These are phyloP conservation scores for Xylariaceae sp. DNA, from an alignment of 2,329 filamentous ascomycete species.

Conservation along the genomic window DNA sequence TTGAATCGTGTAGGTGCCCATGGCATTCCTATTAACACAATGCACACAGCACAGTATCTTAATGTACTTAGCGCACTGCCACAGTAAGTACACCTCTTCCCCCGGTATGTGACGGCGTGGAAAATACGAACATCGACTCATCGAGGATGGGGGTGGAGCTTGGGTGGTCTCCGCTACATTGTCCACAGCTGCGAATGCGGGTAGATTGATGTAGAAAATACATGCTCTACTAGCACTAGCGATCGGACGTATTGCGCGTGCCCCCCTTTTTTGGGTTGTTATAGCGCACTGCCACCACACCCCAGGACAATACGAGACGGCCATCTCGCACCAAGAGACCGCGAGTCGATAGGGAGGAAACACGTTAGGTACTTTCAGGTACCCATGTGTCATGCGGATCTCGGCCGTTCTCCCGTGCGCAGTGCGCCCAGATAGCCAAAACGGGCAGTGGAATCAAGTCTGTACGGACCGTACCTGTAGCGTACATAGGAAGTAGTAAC, in stretches of 20 bases:
- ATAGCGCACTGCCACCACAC: slow-evolving; percentile 22
- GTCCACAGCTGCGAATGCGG: not conserved
- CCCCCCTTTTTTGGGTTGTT: slow-evolving; percentile 5
- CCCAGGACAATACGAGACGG: slow-evolving; percentile 17
- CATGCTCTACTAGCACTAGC: too few relatives aligned
- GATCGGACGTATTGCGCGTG: too few relatives aligned
- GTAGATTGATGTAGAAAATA: not conserved
- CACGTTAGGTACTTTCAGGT: not conserved
- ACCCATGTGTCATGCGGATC: not conserved
- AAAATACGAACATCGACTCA: not conserved
- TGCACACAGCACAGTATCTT: too few relatives aligned
- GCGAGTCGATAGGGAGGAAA: not conserved
- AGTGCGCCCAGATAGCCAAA: not conserved
- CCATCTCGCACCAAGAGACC: slow-evolving; percentile 5
- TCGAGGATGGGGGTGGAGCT: not conserved
- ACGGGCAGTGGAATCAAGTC: not conserved
- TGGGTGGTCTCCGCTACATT: not conserved
- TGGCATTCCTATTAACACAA: too few relatives aligned
- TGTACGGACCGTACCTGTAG: too few relatives aligned
- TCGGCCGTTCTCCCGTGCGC: not conserved
- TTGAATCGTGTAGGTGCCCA: too few relatives aligned
- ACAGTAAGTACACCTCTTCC: too few relatives aligned
- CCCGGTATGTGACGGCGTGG: not conserved
- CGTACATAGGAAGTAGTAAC: too few relatives aligned
- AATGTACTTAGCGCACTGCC: too few relatives aligned